A percentile compares a stretch with the other conserved stretches of the same genome.
phyloP scores from a whole-genome alignment of 768 basidiomycete species.

The Mycena belliarum region DNA sequence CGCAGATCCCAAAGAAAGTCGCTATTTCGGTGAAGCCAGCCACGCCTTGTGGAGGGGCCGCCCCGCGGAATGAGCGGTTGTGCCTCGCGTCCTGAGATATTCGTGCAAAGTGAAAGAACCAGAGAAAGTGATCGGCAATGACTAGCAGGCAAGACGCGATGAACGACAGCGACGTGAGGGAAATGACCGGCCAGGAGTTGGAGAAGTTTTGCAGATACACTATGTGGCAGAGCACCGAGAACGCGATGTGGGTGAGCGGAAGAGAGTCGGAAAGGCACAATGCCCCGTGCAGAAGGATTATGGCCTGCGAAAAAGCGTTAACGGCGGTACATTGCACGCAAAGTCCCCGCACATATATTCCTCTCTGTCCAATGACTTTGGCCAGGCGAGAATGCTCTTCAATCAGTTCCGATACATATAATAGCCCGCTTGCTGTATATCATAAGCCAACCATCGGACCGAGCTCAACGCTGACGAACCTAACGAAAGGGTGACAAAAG shows the following conservation, averaged over 20 bases:
- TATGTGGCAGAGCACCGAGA: constrained; percentile 83
- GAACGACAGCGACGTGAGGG: constrained; percentile 82
- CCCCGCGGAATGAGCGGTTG: constrained; percentile 46
- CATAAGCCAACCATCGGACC: background rate
- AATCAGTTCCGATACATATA: constrained; percentile 93
- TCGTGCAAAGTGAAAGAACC: constrained; percentile 94
- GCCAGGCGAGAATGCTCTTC: constrained; percentile 88
- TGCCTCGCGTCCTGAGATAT: constrained; percentile 66
- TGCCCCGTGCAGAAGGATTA: constrained; percentile 76
- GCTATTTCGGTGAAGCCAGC: constrained; percentile 73
- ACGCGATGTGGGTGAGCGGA: constrained; percentile 66
- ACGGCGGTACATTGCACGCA: background rate
- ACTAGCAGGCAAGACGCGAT: constrained; percentile 84
- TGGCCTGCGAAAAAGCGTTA: constrained; percentile 51
- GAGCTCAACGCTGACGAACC: constrained; percentile 48
- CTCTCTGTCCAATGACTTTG: constrained; percentile 79
- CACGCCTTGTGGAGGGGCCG: constrained; percentile 28
- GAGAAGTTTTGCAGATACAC: constrained; percentile 96
- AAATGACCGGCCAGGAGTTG: constrained; percentile 87
- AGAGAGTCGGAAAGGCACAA: constrained; percentile 82
- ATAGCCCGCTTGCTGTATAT: constrained; percentile 78
- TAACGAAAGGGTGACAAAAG: constrained; percentile 89
- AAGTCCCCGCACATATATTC: constrained; percentile 76
- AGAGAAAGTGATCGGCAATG: constrained; percentile 88
- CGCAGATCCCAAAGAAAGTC: constrained; percentile 81